phyloP scores from a whole-genome alignment of 2,329 filamentous ascomycete genomes.

The Botryosphaeria agaves region DNA sequence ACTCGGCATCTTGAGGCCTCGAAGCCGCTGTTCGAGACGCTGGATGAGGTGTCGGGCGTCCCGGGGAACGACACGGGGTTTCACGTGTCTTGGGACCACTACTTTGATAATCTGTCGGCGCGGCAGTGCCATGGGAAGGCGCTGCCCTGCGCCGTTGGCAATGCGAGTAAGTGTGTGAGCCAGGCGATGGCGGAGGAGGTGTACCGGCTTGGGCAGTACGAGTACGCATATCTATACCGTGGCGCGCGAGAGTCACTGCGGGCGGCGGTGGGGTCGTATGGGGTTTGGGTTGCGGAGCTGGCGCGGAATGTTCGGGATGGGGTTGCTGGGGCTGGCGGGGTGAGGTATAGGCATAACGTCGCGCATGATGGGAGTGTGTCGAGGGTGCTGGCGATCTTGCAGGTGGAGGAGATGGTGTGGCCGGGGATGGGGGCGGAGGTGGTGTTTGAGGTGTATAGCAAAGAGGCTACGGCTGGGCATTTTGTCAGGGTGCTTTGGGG shows the following conservation, averaged over 20 bases:
- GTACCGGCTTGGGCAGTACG: conserved; percentile 62
- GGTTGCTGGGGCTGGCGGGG: conserved; percentile 21
- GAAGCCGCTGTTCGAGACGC: conserved; percentile 33
- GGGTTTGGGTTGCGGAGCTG: conserved; percentile 60
- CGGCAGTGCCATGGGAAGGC: conserved; percentile 60
- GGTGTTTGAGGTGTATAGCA: conserved; percentile 54
- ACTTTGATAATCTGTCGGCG: conserved; percentile 70
- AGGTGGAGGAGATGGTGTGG: conserved; percentile 65
- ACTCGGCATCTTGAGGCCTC: conserved; percentile 42
- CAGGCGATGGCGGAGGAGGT: conserved; percentile 48
- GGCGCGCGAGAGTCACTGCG: conserved; percentile 44
- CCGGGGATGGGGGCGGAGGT: conserved; percentile 69
- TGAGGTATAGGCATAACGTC: conserved; percentile 54
- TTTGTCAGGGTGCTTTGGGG: conserved; percentile 56
- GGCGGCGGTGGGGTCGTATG: conserved; percentile 44
- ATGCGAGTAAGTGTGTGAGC: conserved; percentile 39
- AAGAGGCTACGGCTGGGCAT: conserved; percentile 8
- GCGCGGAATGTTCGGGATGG: conserved; percentile 43
- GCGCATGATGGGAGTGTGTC: conserved; percentile 64
- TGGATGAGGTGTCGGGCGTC: conserved; percentile 56
- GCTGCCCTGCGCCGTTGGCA: conserved; percentile 46
- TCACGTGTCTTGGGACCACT: conserved; percentile 61
- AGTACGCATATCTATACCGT: conserved; percentile 65
- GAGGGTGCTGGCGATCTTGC: conserved; percentile 49
- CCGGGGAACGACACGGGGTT: conserved; percentile 38